These are phyloP conservation scores for Poteriospumella lacustris DNA, from an alignment of 108 stramenopile species.

Conservation along the genomic window DNA sequence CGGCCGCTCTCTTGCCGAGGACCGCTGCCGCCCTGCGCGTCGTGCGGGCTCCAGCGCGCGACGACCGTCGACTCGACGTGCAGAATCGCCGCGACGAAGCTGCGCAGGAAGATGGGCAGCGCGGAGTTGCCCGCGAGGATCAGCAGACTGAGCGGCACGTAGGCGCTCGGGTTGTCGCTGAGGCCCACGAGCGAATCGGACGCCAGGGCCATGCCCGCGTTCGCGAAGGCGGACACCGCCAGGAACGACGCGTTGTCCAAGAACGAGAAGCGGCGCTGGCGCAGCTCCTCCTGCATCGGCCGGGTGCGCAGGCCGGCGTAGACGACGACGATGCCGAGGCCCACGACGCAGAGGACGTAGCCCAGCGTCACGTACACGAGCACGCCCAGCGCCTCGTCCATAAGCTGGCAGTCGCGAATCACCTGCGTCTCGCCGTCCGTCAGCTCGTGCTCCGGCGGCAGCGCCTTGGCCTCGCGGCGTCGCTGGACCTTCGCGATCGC, in stretches of 20 bases:
- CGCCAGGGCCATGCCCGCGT: slow-evolving; percentile 40
- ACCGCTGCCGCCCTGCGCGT: no score
- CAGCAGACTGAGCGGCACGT: background rate
- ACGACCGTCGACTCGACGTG: background rate
- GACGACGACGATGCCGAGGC: background rate
- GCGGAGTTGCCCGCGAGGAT: background rate
- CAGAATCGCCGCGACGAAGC: background rate
- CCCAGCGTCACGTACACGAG: slow-evolving; percentile 35
- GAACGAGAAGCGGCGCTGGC: background rate
- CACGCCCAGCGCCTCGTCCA: slow-evolving; percentile 39
- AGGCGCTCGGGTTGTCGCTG: background rate
- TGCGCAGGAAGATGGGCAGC: background rate
- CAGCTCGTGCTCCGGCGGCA: background rate
- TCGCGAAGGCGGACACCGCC: background rate
- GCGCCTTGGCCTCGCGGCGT: background rate
- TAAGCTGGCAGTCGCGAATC: background rate
- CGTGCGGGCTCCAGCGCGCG: no score
- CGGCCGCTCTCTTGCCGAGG: no score
- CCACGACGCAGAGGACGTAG: slow-evolving; percentile 33
- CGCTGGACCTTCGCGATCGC: background rate
- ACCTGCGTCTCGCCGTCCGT: background rate
- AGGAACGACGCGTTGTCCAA: background rate
- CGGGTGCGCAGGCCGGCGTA: background rate
- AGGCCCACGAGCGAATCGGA: slow-evolving; percentile 45
- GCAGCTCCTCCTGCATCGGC: background rate